Evolutionary conservation across 352 stramenopile species (phyloP).

Genomic region (Phytophthora tubulina): DNA sequence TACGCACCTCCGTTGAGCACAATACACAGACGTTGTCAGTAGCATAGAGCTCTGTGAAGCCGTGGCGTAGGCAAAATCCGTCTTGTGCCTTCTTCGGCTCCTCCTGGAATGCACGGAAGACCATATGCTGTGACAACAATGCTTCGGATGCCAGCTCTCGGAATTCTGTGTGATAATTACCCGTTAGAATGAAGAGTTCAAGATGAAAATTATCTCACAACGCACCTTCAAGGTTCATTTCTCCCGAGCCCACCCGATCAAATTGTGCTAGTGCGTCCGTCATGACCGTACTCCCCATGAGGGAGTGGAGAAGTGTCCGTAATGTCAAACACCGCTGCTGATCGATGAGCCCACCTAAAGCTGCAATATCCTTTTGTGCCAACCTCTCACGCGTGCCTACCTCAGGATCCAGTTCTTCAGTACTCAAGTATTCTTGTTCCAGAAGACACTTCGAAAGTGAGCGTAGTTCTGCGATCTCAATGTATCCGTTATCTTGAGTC

Average conservation of each 20-base stretch:
- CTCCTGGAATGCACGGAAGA: conserved; percentile 42
- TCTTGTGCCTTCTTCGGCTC: conserved; percentile 45
- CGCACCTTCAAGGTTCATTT: conserved; percentile 71
- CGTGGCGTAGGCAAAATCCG: conserved; percentile 73
- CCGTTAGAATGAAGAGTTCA: too few species aligned
- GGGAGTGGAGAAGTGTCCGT: conserved; percentile 42
- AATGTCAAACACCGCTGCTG: conserved; percentile 37
- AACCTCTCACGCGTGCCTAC: conserved; percentile 37
- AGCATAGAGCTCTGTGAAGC: conserved; percentile 44
- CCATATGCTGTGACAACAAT: conserved; percentile 38
- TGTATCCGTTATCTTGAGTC: conserved; percentile 60
- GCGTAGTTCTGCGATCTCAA: conserved; percentile 76
- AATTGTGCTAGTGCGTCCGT: conserved; percentile 53
- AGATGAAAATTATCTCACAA: background rate
- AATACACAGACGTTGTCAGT: conserved; percentile 61
- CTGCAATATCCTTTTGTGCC: conserved; percentile 26
- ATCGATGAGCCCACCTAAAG: conserved; percentile 37
- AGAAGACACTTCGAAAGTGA: conserved; percentile 60
- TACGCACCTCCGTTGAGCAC: conserved; percentile 59
- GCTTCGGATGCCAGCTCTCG: conserved; percentile 50
- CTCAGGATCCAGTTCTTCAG: conserved; percentile 24
- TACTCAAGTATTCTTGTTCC: conserved; percentile 6
- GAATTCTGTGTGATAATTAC: conserved; percentile 51
- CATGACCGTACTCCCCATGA: conserved; percentile 61
- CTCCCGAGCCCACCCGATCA: conserved; percentile 57